Conservation (phyloP, 371 early-diverging fungal genomes). For the Nematocida ironsii region DNA sequence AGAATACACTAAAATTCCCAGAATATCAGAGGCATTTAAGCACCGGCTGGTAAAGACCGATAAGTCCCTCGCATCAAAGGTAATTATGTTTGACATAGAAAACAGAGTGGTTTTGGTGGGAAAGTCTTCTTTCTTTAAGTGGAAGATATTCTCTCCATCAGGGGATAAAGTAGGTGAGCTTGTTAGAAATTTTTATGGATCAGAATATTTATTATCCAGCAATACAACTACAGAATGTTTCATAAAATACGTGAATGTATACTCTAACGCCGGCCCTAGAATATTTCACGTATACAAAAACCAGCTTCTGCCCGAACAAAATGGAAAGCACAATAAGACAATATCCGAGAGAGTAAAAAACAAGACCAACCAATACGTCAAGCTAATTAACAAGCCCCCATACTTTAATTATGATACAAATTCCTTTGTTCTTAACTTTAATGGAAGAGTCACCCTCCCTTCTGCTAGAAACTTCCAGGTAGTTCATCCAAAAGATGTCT, state of each 20-base stretch:
- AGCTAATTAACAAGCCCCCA: slow-evolving; percentile 66
- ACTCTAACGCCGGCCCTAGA: slow-evolving; percentile 35
- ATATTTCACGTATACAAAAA: slow-evolving; percentile 35
- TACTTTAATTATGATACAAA: slow-evolving; percentile 79
- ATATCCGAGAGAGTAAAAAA: slow-evolving; percentile 27
- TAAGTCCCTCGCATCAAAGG: not conserved
- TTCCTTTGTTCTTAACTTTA: slow-evolving; percentile 87
- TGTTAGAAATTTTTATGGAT: slow-evolving; percentile 30
- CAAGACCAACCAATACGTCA: slow-evolving; percentile 47
- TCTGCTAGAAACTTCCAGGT: slow-evolving; percentile 95
- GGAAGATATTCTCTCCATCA: slow-evolving; percentile 14
- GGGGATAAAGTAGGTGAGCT: slow-evolving; percentile 38
- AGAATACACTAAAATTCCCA: not conserved
- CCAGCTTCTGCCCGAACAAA: not conserved
- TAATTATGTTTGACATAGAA: slow-evolving; percentile 6
- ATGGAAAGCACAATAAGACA: not conserved
- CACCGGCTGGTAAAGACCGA: not conserved
- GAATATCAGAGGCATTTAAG: not conserved
- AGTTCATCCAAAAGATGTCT: slow-evolving; percentile 71
- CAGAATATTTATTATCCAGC: slow-evolving; percentile 28
- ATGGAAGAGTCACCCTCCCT: slow-evolving; percentile 82
- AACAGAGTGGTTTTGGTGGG: slow-evolving; percentile 15
- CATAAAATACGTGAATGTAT: slow-evolving; percentile 45
- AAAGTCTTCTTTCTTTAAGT: slow-evolving; percentile 7
- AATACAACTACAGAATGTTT: not conserved